Conservation (phyloP, 225 moss, liverwort and hornwort genomes). For the Physcomitrium patens region DNA sequence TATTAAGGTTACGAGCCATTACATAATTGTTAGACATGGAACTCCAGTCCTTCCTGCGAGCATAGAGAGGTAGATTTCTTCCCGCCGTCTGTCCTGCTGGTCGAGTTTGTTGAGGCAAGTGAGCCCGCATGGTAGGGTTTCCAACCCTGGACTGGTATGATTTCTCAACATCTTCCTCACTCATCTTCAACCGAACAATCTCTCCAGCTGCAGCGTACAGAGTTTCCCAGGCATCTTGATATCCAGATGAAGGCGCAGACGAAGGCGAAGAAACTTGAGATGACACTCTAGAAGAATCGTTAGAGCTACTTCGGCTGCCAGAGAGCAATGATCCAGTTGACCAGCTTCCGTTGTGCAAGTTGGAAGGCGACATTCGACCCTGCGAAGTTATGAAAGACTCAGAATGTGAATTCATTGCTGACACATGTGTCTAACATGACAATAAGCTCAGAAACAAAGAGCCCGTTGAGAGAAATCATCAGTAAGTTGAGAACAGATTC, state of each 20-base stretch:
- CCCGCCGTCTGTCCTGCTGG: slow-evolving; percentile 36
- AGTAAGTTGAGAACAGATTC: too few species aligned
- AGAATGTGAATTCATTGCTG: too few species aligned
- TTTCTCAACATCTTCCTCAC: slow-evolving; percentile 34
- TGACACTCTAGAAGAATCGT: slow-evolving; percentile 69
- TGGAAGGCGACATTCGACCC: slow-evolving; percentile 40
- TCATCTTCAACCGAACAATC: slow-evolving; percentile 65
- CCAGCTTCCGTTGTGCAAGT: slow-evolving; percentile 61
- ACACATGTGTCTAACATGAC: too few species aligned
- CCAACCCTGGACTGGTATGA: neutral
- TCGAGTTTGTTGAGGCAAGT: slow-evolving; percentile 26
- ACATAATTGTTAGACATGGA: slow-evolving; percentile 31
- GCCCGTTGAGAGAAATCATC: too few species aligned
- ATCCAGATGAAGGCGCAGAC: slow-evolving; percentile 59
- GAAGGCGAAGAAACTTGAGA: slow-evolving; percentile 81
- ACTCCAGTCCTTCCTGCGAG: slow-evolving; percentile 38
- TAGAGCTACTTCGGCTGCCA: slow-evolving; percentile 59
- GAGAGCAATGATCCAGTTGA: slow-evolving; percentile 55
- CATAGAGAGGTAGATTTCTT: slow-evolving; percentile 19
- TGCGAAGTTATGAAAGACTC: neutral
- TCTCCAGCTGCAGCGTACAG: slow-evolving; percentile 89
- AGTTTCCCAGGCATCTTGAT: slow-evolving; percentile 76
- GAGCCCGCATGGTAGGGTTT: slow-evolving; percentile 2
- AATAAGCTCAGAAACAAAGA: too few species aligned
- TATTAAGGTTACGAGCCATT: neutral